Evolutionary conservation across 495 filamentous ascomycete species (phyloP).

Genomic region (Filosporella fistucella): DNA sequence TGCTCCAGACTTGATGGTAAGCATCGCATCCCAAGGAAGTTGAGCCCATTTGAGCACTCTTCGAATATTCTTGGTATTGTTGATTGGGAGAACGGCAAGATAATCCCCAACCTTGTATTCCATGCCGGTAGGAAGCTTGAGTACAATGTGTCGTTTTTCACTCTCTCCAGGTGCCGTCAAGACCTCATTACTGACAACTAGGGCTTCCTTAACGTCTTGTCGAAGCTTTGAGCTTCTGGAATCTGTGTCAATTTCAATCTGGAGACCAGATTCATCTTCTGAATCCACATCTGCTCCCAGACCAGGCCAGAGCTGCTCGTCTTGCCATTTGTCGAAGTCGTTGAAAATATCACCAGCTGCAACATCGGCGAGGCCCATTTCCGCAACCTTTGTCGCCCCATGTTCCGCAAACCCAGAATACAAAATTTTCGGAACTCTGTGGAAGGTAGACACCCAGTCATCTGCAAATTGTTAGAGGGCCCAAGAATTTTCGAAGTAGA

Average conservation of each 20-base stretch:
- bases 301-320: slow-evolving; percentile 60
- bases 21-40: slow-evolving; percentile 57
- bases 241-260: slow-evolving; percentile 54
- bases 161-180: slow-evolving; percentile 52
- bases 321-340: slow-evolving; percentile 70
- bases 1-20: slow-evolving; percentile 39
- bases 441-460: slow-evolving; percentile 71
- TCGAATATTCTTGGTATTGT: slow-evolving; percentile 52
- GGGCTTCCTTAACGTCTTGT: slow-evolving; percentile 60
- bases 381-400: slow-evolving; percentile 49
- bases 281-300: slow-evolving; percentile 29
- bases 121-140: slow-evolving; percentile 61
- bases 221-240: slow-evolving; percentile 56
- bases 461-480: slow-evolving; percentile 2
- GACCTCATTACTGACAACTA: slow-evolving; percentile 48
- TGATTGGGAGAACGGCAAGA: slow-evolving; percentile 67
- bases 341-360: slow-evolving; percentile 61
- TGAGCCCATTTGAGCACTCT: slow-evolving; percentile 49
- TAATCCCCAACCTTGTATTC: slow-evolving; percentile 72
- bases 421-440: slow-evolving; percentile 62
- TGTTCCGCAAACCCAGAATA: slow-evolving; percentile 44
- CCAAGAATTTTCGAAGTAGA: not conserved
- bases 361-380: slow-evolving; percentile 56
- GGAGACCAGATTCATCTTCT: slow-evolving; percentile 30
- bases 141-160: slow-evolving; percentile 59